Evolutionary conservation across 2,329 filamentous ascomycete species (phyloP).

Genomic region (Phialophora tarda): DNA sequence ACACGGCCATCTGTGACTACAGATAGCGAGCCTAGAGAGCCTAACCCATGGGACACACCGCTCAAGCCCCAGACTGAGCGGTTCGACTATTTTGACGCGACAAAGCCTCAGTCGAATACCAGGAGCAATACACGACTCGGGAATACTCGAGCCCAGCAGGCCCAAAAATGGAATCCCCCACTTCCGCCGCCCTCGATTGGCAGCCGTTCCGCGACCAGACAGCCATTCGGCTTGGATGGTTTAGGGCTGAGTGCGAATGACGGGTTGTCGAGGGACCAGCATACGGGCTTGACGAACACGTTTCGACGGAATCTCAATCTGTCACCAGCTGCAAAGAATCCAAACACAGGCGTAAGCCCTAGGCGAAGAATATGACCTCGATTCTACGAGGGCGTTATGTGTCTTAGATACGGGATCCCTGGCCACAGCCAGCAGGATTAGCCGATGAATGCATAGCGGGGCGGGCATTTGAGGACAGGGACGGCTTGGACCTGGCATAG

Average conservation of each 20-base stretch:
- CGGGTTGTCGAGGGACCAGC: not conserved
- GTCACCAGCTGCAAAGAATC: not conserved
- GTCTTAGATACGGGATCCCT: no score
- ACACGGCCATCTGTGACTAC: conserved; percentile 8
- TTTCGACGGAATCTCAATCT: conserved; percentile 1
- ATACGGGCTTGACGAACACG: not conserved
- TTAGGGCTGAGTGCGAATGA: conserved; percentile 17
- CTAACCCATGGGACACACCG: conserved; percentile 29
- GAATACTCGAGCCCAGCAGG: not conserved
- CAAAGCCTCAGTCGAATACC: not conserved
- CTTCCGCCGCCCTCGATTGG: not conserved
- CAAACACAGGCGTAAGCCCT: not conserved
- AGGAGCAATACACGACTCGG: not conserved
- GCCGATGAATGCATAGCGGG: not conserved
- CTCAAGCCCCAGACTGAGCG: conserved; percentile 16
- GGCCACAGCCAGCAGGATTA: not conserved
- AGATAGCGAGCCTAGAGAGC: conserved; percentile 15
- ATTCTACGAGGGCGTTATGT: not conserved
- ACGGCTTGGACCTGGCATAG: not conserved
- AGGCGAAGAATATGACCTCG: conserved; percentile 4
- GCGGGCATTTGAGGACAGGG: not conserved
- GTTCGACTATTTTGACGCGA: conserved; percentile 12
- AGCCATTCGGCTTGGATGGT: conserved; percentile 28
- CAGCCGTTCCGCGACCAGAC: not conserved
- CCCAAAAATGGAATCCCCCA: not conserved